Evolutionary conservation across 2,329 filamentous ascomycete species (phyloP), one percentile per base, ranked within the genome.

Genomic region (Rhynchosporium graminicola): DNA sequence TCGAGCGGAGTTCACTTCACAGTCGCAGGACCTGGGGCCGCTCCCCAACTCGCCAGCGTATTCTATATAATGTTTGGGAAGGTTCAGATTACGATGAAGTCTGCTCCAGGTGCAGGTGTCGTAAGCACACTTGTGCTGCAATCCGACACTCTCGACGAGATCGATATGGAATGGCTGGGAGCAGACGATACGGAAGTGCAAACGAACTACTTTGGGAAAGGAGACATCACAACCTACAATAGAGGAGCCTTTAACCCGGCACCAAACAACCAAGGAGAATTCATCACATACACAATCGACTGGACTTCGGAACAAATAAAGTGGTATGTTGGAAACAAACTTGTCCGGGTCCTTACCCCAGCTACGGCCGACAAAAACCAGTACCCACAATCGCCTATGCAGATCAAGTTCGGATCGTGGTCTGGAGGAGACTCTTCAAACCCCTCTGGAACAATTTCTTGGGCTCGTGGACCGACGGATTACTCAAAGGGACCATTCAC

Each of bases 1-100:
- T 80, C 81, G 61, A 84, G 93, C 74, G 95, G 95, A 63, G 93
- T 84, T 31, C 85, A 84, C 15, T 96, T 99, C 75, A 92, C 91
- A 31, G 88, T 99, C 58, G 77, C 85, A 58, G 80, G 87, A 72
- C 82, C 87, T 57, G 93, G 94, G 62, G 91, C 99, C 74, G 85
- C 92, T 3, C 95, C 95, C 0, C 89, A 94, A 75, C 85, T 99
- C 65, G 83, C 84, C 67, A 96, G 92, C 65, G 86, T 95, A 72
- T 98, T 96, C 85, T 98, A 97, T 82, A 97, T 99, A 79, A 98
- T 99, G 95, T 99, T 97, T 75, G 95, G 95, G 69, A 90, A 88
- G 67, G 90, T 97, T 73, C 90, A 96, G 68, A 85, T 93, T 69
- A 88, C 86, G 38, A 83, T 97, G 80, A 93, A 94, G 77, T 87